A percentile compares a stretch with the other conserved stretches of the same genome.
Conservation (phyloP, 2,329 filamentous ascomycete genomes). For the Aspergillus ochraceus region DNA sequence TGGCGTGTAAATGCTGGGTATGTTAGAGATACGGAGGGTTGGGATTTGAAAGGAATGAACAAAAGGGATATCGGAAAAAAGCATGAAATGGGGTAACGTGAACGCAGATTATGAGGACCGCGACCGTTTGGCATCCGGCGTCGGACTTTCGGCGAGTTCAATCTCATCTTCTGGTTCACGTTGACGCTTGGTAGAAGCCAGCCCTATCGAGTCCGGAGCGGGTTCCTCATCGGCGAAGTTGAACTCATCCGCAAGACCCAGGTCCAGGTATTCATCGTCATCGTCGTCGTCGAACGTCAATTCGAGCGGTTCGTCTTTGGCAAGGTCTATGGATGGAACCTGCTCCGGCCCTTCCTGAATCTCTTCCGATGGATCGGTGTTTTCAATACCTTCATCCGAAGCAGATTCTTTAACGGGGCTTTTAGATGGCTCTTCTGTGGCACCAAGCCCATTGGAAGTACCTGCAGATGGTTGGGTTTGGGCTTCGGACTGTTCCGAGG, state of each 20-base stretch:
- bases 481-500: conserved; percentile 9
- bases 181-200: conserved; percentile 32
- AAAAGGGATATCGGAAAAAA: conserved; percentile 3
- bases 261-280: conserved; percentile 42
- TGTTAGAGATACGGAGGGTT: neutral
- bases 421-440: conserved; percentile 34
- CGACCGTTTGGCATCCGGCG: conserved; percentile 53
- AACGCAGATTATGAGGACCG: conserved; percentile 42
- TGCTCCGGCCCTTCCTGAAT: conserved; percentile 19
- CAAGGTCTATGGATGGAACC: conserved; percentile 6
- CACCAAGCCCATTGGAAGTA: conserved; percentile 31
- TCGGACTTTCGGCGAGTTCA: conserved; percentile 24
- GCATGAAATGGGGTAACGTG: conserved; percentile 3
- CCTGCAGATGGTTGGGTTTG: conserved; percentile 16
- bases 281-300: conserved; percentile 22
- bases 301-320: conserved; percentile 23
- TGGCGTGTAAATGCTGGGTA: neutral
- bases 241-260: conserved; percentile 25
- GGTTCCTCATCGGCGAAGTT: conserved; percentile 23
- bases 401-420: conserved; percentile 20
- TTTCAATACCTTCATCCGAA: conserved; percentile 13
- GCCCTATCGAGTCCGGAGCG: conserved; percentile 22
- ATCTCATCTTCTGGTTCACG: conserved; percentile 38
- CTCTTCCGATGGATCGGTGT: conserved; percentile 16
- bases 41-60: neutral